Conservation (phyloP, 2,329 filamentous ascomycete species). For the Phaeosphaeria sp. region DNA sequence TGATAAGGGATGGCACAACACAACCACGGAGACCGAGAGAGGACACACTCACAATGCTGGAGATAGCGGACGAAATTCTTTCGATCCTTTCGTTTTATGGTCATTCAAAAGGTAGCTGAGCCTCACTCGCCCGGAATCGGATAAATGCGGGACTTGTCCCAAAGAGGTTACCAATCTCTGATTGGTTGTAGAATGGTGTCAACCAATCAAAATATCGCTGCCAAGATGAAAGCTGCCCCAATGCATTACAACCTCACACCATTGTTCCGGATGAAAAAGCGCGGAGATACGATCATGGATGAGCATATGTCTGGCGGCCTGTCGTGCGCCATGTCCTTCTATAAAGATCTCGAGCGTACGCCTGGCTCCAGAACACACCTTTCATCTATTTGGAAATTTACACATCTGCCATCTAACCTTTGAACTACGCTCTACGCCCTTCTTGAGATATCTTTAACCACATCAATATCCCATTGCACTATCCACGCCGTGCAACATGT, state of each 20-base stretch:
- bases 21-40: no score
- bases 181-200: slow-evolving; percentile 2
- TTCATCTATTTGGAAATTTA: no score
- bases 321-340: neutral
- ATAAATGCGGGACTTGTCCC: neutral
- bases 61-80: neutral
- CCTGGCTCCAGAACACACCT: neutral
- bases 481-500: neutral
- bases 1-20: no score
- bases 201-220: slow-evolving; percentile 6
- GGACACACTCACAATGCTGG: neutral
- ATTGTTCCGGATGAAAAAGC: neutral
- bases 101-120: neutral
- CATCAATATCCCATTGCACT: no score
- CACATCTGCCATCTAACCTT: no score
- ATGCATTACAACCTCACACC: neutral
- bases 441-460: no score
- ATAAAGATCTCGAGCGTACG: neutral
- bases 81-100: neutral
- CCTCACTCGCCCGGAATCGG: neutral
- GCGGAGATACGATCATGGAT: neutral
- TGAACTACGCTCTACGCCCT: no score
- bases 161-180: slow-evolving; percentile 12
- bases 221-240: neutral
- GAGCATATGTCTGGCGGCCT: neutral